Base-by-base conservation (phyloP, 2,329 filamentous ascomycete genomes). In the Paramyrothecium sp. region DNA sequence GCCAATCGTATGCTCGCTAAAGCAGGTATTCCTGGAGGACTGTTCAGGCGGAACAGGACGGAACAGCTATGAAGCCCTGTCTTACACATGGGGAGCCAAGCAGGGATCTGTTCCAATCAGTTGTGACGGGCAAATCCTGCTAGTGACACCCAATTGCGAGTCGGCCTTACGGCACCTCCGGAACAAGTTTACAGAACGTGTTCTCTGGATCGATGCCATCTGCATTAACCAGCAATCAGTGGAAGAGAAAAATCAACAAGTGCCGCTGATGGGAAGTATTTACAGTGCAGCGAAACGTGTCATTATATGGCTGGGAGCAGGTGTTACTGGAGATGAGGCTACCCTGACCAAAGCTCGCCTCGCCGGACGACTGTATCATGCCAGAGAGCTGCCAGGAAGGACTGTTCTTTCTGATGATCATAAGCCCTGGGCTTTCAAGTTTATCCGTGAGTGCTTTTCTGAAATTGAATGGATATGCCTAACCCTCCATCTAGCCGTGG, bases 341-440 rank as follows among this genome's bases (percentile, higher is more conserved):
- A 57, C 58, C 20, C 44, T 30, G 1, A 55, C 58, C 3, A 53
- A 41, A 21, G 23, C 51, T 53, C 7, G 51, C 22, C 2, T 53
- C 2, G 51, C 23, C 16, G 22, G 26, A 38, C 38, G 34, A n/a
- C 41, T 12, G 59, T 60, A 1, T 61, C 61, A 13, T 54, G n/a
- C 48, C 53, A 11, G 61, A 55, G 22, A 58, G 20, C 10, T 44
- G 51, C 49, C n/a, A 85, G 78, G 79, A 79, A 83, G 64, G 69
- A 63, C 3, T 65, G 63, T 20, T 30, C 11, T 19, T 23, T 13
- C 16, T 33, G 2, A 53, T 21, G 51, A 33, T 33, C 51, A 16
- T 33, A 10, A n/a, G 19, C 22, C 21, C 21, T 30, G 10, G 46
- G 10, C 21, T 19, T 19, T 48, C 46, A 10, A 48, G 16, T 48